Evolutionary conservation across 805 yeast species (phyloP).

Genomic region (Wickerhamiella alocasiicola): DNA sequence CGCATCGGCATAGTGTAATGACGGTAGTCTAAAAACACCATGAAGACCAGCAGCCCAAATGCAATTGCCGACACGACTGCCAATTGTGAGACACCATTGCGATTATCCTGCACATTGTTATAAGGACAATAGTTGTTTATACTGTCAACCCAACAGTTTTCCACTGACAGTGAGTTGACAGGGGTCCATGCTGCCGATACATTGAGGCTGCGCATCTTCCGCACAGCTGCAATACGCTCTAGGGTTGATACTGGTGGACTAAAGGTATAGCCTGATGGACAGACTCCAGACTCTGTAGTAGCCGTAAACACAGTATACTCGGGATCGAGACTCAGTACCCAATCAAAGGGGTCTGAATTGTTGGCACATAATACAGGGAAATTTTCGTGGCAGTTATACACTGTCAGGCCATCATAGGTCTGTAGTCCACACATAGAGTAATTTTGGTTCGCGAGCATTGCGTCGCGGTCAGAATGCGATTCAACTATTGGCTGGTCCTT

Average conservation of each 20-base stretch:
- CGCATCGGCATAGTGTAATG: constrained; percentile 48
- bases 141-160: constrained; percentile 75
- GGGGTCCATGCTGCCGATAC: constrained; percentile 57
- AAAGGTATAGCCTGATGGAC: constrained; percentile 30
- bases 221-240: constrained; percentile 29
- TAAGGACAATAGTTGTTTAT: constrained; percentile 71
- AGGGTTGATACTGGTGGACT: constrained; percentile 40
- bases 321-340: constrained; percentile 41
- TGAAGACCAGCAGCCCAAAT: constrained; percentile 37
- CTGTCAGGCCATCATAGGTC: constrained; percentile 42
- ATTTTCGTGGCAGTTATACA: constrained; percentile 50
- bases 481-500: constrained; percentile 36
- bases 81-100: constrained; percentile 49
- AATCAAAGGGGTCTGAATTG: constrained; percentile 28
- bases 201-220: constrained; percentile 6
- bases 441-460: constrained; percentile 14
- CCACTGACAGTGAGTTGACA: constrained; percentile 60
- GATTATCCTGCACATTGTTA: constrained; percentile 38
- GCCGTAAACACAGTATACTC: constrained; percentile 29
- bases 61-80: constrained; percentile 57
- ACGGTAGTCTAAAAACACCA: constrained; percentile 38
- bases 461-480: constrained; percentile 15
- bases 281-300: constrained; percentile 28
- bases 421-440: constrained; percentile 35
- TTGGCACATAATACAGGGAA: constrained; percentile 47